Conservation (phyloP, 2,329 filamentous ascomycete species). For the Aureobasidium sp. region DNA sequence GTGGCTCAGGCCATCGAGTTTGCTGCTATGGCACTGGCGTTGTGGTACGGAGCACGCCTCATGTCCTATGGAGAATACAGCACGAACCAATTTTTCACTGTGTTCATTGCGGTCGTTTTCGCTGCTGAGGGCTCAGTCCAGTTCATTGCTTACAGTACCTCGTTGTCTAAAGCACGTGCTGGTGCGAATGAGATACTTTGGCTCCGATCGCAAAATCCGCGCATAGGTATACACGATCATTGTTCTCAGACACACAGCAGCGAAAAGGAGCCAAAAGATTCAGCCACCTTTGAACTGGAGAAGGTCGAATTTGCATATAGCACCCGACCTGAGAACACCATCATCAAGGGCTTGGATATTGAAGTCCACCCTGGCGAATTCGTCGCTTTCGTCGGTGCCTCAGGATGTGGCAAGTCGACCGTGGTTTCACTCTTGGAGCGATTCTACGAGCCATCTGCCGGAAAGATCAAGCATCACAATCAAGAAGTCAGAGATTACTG, state of each 20-base stretch:
- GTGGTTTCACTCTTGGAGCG: constrained; percentile 36
- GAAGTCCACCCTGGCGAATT: constrained; percentile 29
- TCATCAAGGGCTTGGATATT: constrained; percentile 49
- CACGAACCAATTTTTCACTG: constrained; percentile 44
- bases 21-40: constrained; percentile 32
- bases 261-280: not conserved
- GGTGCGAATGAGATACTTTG: constrained; percentile 37
- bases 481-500: constrained; percentile 31
- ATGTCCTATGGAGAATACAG: constrained; percentile 26
- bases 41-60: constrained; percentile 28
- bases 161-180: not conserved
- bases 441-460: constrained; percentile 34
- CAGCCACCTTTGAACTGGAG: constrained; percentile 26
- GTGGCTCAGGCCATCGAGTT: constrained; percentile 55
- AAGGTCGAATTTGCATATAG: constrained; percentile 60
- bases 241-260: not conserved
- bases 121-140: constrained; percentile 45
- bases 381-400: constrained; percentile 36
- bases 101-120: constrained; percentile 59
- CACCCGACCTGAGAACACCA: constrained; percentile 62
- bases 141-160: not conserved
- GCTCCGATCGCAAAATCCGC: constrained; percentile 34
- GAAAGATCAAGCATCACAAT: constrained; percentile 31
- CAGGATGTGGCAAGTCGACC: constrained; percentile 36
- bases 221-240: constrained; percentile 35